These are phyloP conservation scores for Punica granatum DNA, from an alignment of 345 rosid genomes.

Conservation along the genomic window DNA sequence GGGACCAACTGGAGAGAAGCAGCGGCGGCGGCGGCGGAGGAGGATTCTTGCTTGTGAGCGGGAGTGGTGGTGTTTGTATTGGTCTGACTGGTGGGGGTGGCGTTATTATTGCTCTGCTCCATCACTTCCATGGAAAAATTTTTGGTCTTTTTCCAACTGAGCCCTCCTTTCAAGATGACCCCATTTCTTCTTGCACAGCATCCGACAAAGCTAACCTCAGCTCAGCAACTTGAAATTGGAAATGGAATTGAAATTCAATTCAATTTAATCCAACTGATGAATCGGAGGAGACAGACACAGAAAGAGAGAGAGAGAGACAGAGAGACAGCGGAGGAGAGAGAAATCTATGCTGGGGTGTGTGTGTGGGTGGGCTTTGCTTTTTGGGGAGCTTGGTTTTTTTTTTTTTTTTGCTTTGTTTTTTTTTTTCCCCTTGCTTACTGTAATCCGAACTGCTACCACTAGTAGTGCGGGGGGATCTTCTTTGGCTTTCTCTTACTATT, in stretches of 20 bases:
- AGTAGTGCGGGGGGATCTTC: conserved; percentile 31
- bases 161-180: neutral
- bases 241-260: neutral
- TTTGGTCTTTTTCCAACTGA: neutral
- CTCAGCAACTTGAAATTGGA: neutral
- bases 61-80: conserved; percentile 6
- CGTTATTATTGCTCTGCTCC: conserved; percentile 23
- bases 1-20: conserved; percentile 27
- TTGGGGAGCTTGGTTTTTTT: neutral
- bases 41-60: conserved; percentile 27
- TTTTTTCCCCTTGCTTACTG: neutral
- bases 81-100: conserved; percentile 1
- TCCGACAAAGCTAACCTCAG: neutral
- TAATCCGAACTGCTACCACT: conserved; percentile 14
- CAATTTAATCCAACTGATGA: neutral
- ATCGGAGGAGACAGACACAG: neutral
- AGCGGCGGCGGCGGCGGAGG: neutral
- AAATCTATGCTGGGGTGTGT: no score
- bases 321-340: no score
- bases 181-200: neutral
- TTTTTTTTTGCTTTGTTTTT: neutral
- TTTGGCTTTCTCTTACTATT: conserved; percentile 19
- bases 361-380: neutral
- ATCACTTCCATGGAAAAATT: conserved; percentile 9
- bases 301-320: no score